Percentiles rank a stretch among this genome's conserved stretches.
Conservation (phyloP, 1,284 basidiomycete genomes). For the Microbotryum violaceum region DNA sequence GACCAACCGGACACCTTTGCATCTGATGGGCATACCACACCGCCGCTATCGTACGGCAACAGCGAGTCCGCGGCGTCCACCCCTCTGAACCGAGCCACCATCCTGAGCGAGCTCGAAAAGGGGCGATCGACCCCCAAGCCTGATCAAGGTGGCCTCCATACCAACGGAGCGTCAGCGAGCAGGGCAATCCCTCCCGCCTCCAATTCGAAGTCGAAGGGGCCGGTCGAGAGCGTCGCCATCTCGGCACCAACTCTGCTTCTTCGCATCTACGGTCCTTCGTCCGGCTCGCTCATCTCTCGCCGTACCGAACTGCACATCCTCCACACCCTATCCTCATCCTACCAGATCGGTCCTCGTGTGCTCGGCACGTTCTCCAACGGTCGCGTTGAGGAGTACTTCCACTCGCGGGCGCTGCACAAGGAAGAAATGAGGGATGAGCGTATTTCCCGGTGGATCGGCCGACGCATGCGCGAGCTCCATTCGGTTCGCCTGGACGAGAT, state of each 20-base stretch:
- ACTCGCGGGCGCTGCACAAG: conserved; percentile 68
- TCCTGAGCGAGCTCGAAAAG: conserved; percentile 21
- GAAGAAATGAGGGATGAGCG: conserved; percentile 64
- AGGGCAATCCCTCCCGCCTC: background rate
- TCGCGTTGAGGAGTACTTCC: conserved; percentile 85
- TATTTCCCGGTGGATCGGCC: conserved; percentile 73
- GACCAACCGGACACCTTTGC: background rate
- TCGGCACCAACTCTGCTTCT: conserved; percentile 63
- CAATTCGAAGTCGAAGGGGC: background rate
- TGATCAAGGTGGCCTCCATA: too few relatives aligned
- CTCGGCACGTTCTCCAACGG: conserved; percentile 92
- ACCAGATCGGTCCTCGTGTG: conserved; percentile 79
- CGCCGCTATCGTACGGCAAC: background rate
- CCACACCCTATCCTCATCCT: conserved; percentile 74
- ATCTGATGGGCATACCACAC: too few relatives aligned
- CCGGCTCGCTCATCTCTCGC: conserved; percentile 74
- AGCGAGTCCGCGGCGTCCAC: background rate
- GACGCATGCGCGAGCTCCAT: conserved; percentile 87
- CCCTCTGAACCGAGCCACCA: conserved; percentile 8
- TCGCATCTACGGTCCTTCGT: conserved; percentile 81
- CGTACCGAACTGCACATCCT: conserved; percentile 74
- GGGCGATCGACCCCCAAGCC: conserved; percentile 1
- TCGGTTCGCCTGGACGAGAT: conserved; percentile 71
- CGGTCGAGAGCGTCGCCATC: conserved; percentile 7
- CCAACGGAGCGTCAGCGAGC: background rate